These are phyloP conservation scores for Colletotrichum sp. DNA, from an alignment of 2,329 filamentous ascomycete genomes.

Conservation along the genomic window DNA sequence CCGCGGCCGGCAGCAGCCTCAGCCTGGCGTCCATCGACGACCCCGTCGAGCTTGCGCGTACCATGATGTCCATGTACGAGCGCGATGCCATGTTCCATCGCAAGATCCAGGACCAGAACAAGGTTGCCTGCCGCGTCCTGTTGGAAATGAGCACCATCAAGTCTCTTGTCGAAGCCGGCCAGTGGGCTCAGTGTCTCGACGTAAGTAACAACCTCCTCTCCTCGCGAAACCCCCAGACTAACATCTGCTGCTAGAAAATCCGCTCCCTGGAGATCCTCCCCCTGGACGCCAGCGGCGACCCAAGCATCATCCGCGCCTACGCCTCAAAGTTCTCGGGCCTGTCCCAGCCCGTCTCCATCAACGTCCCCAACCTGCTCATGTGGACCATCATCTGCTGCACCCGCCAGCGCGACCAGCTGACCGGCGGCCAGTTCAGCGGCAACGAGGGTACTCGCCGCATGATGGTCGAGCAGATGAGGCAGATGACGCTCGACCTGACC, in stretches of 20 bases:
- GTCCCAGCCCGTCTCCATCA: constrained; percentile 82
- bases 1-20: constrained; percentile 58
- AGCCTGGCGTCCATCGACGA: constrained; percentile 66
- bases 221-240: neutral
- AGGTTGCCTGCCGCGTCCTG: constrained; percentile 60
- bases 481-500: constrained; percentile 88
- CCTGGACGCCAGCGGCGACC: constrained; percentile 74
- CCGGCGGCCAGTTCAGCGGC: constrained; percentile 75
- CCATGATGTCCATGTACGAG: constrained; percentile 70
- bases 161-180: constrained; percentile 55
- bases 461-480: constrained; percentile 75
- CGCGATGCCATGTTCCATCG: constrained; percentile 65
- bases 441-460: constrained; percentile 68
- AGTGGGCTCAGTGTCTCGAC: constrained; percentile 64
- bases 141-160: constrained; percentile 68
- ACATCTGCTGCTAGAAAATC: constrained; percentile 63
- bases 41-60: constrained; percentile 62
- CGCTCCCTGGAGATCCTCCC: constrained; percentile 79
- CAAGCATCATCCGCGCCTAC: constrained; percentile 77
- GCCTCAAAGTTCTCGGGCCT: constrained; percentile 83
- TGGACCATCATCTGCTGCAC: constrained; percentile 92
- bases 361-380: constrained; percentile 88
- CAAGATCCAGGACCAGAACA: constrained; percentile 62
- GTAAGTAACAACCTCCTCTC: constrained; percentile 46
- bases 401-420: constrained; percentile 75